phyloP scores from a whole-genome alignment of 371 early-diverging fungal genomes.

The Mortierella sp. region DNA sequence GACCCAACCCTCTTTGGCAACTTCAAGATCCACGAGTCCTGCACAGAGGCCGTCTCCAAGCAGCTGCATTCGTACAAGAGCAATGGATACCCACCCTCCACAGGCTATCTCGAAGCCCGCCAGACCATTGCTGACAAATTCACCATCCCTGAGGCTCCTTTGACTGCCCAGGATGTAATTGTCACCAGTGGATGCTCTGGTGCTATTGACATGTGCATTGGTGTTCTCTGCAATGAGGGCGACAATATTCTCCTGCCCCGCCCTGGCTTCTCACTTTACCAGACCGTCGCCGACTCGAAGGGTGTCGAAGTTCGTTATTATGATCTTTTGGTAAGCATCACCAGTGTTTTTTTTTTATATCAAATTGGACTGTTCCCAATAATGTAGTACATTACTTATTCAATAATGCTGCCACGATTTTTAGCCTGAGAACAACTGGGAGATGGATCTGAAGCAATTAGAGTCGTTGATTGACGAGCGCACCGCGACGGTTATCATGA shows the following conservation, averaged over 20 bases:
- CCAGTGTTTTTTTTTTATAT: slow-evolving; percentile 1
- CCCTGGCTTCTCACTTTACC: slow-evolving; percentile 94
- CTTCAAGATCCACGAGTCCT: slow-evolving; percentile 80
- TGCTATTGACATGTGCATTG: slow-evolving; percentile 84
- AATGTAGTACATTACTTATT: neutral
- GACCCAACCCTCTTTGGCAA: slow-evolving; percentile 95
- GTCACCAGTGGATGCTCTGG: slow-evolving; percentile 89
- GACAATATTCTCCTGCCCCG: slow-evolving; percentile 88
- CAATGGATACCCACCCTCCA: slow-evolving; percentile 92
- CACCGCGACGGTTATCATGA: slow-evolving; percentile 86
- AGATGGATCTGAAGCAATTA: slow-evolving; percentile 84
- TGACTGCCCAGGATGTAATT: slow-evolving; percentile 83
- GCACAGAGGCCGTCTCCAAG: slow-evolving; percentile 77
- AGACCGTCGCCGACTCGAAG: slow-evolving; percentile 83
- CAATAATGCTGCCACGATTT: neutral
- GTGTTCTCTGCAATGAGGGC: slow-evolving; percentile 82
- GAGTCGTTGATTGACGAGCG: slow-evolving; percentile 85
- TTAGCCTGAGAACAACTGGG: slow-evolving; percentile 86
- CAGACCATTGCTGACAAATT: slow-evolving; percentile 81
- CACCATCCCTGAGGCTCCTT: slow-evolving; percentile 74
- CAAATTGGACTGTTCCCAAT: neutral
- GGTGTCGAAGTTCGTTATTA: slow-evolving; percentile 85
- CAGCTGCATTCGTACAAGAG: slow-evolving; percentile 74
- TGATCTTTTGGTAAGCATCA: slow-evolving; percentile 72
- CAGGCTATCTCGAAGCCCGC: slow-evolving; percentile 80